Evolutionary conservation across 148 eudicot genomes (phyloP).

Genomic region (Polygonum aviculare): DNA sequence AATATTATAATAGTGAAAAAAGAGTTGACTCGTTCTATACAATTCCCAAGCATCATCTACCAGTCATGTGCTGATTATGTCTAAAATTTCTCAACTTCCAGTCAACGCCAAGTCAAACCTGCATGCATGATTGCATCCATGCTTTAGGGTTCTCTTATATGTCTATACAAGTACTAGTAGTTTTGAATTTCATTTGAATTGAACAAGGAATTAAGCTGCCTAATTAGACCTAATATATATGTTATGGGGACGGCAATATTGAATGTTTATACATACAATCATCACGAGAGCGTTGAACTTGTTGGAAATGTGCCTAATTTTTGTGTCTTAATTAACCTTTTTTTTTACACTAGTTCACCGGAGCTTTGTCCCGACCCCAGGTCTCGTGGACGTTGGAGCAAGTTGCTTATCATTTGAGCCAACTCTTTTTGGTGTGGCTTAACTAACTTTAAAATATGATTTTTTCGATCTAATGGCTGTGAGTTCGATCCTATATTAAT

Average conservation of each 20-base stretch:
- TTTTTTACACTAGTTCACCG: too few species aligned
- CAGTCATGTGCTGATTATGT: neutral
- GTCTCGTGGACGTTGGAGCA: too few species aligned
- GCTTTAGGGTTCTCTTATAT: neutral
- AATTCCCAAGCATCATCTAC: neutral
- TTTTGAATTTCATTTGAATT: neutral
- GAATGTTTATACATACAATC: neutral
- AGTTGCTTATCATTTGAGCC: too few species aligned
- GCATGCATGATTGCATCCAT: neutral
- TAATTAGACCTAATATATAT: neutral
- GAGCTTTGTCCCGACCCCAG: too few species aligned
- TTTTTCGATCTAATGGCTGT: too few species aligned
- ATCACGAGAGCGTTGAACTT: neutral
- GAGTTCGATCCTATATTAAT: too few species aligned
- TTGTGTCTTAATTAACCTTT: too few species aligned
- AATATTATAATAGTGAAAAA: neutral
- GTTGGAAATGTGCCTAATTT: too few species aligned
- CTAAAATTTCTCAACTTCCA: neutral
- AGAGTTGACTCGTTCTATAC: neutral
- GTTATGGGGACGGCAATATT: neutral
- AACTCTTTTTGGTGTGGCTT: too few species aligned
- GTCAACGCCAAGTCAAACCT: slow-evolving; percentile 4
- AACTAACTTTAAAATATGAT: too few species aligned
- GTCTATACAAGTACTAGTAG: neutral
- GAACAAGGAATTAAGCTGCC: neutral